phyloP scores from a whole-genome alignment of 1,139 yeast species.

The Chernovozyma sophiae-reginae region DNA sequence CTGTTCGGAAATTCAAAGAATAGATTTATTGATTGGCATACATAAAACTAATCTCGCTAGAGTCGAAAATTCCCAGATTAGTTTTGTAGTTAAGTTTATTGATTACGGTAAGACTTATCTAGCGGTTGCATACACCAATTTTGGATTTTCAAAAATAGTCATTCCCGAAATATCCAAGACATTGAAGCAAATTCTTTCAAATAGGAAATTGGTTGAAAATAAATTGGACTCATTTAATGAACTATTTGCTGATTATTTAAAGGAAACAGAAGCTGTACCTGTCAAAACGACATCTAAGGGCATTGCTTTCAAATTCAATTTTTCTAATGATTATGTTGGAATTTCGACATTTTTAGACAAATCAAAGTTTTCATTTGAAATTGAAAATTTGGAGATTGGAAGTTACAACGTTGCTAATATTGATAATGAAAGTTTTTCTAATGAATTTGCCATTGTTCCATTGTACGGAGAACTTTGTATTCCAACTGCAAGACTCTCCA shows the following conservation, averaged over 20 bases:
- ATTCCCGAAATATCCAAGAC: slow-evolving; percentile 26
- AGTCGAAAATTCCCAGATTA: slow-evolving; percentile 29
- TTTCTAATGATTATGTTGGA: slow-evolving; percentile 35
- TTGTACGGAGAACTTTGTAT: slow-evolving; percentile 35
- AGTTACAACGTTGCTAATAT: slow-evolving; percentile 20
- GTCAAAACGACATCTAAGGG: neutral
- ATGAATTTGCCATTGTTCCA: slow-evolving; percentile 16
- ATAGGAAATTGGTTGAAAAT: slow-evolving; percentile 11
- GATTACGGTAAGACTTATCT: slow-evolving; percentile 15
- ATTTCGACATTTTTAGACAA: slow-evolving; percentile 29
- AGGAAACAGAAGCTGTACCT: neutral
- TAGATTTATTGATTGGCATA: slow-evolving; percentile 12
- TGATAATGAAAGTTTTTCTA: slow-evolving; percentile 3
- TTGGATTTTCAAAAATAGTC: slow-evolving; percentile 33
- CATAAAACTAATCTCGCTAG: slow-evolving; percentile 8
- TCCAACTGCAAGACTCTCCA: slow-evolving; percentile 39
- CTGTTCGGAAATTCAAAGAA: slow-evolving; percentile 20
- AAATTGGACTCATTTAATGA: slow-evolving; percentile 12
- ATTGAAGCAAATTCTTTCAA: slow-evolving; percentile 14
- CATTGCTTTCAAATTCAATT: slow-evolving; percentile 21
- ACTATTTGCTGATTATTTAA: neutral
- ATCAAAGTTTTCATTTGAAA: slow-evolving; percentile 31
- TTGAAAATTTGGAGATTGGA: slow-evolving; percentile 23
- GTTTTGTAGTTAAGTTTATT: slow-evolving; percentile 16
- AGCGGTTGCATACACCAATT: slow-evolving; percentile 16